Conservation (phyloP, 345 rosid genomes). For the Populus tremula region DNA sequence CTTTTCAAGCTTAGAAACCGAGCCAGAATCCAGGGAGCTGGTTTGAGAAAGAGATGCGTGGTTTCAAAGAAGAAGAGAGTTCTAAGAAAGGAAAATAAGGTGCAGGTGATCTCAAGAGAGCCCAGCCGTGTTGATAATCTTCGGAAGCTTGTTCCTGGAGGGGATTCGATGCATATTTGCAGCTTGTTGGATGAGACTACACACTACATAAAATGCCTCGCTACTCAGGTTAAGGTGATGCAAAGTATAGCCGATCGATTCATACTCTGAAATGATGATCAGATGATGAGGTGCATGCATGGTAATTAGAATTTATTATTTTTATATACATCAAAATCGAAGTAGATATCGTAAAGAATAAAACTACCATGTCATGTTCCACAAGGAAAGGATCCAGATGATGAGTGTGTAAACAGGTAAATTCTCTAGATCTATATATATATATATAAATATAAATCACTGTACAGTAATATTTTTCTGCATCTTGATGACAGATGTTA, state of each 20-base stretch:
- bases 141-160: constrained; percentile 39
- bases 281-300: not conserved
- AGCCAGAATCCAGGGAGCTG: not conserved
- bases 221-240: constrained; percentile 41
- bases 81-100: constrained; percentile 1
- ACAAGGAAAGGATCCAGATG: not conserved
- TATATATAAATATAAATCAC: not conserved
- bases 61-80: not conserved
- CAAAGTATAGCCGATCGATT: constrained; percentile 33
- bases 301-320: not conserved
- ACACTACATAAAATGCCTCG: constrained; percentile 36
- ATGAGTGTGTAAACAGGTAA: not conserved
- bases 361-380: not conserved
- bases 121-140: constrained; percentile 12
- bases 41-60: not conserved
- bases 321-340: not conserved
- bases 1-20: constrained; percentile 21
- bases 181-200: constrained; percentile 40
- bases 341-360: not conserved
- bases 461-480: not conserved
- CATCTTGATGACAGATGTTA: not conserved
- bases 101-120: not conserved
- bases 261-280: constrained; percentile 1
- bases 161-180: constrained; percentile 30
- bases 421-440: not conserved